Percentiles rank a stretch among this genome's conserved stretches.
Evolutionary conservation across 257 asterid species (phyloP).

Genomic region (Solanum acaule): DNA sequence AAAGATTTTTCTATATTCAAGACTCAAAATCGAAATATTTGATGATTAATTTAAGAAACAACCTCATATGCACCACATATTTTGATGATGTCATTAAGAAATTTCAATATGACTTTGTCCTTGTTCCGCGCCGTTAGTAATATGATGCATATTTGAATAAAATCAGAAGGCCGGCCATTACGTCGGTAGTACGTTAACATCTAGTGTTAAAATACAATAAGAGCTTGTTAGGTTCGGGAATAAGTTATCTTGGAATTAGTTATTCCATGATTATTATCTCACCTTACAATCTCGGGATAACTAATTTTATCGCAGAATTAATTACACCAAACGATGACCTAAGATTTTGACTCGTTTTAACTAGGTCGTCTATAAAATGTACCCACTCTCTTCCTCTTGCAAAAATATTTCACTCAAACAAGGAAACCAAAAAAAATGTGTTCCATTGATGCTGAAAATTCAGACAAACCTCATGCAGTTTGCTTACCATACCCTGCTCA

Average conservation of each 20-base stretch:
- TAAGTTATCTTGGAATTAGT: no score
- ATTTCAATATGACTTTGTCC: not conserved
- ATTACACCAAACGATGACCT: not conserved
- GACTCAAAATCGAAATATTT: no score
- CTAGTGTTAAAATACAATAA: not conserved
- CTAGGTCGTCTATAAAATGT: not conserved
- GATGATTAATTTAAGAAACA: no score
- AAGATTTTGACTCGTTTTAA: not conserved
- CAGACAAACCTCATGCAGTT: conserved; percentile 4
- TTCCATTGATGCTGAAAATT: not conserved
- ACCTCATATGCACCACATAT: no score
- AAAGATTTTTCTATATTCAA: no score
- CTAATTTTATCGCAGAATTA: no score
- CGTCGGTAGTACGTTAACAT: not conserved
- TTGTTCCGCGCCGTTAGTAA: not conserved
- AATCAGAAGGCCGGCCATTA: not conserved
- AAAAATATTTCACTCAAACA: not conserved
- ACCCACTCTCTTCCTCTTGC: not conserved
- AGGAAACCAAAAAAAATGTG: not conserved
- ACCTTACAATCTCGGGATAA: no score
- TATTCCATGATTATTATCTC: no score
- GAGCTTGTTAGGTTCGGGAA: no score
- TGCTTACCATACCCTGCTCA: conserved; percentile 9
- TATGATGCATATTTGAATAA: not conserved
- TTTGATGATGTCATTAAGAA: no score